Conservation (phyloP, 1,284 basidiomycete species). For the Ustilago trichophora region DNA sequence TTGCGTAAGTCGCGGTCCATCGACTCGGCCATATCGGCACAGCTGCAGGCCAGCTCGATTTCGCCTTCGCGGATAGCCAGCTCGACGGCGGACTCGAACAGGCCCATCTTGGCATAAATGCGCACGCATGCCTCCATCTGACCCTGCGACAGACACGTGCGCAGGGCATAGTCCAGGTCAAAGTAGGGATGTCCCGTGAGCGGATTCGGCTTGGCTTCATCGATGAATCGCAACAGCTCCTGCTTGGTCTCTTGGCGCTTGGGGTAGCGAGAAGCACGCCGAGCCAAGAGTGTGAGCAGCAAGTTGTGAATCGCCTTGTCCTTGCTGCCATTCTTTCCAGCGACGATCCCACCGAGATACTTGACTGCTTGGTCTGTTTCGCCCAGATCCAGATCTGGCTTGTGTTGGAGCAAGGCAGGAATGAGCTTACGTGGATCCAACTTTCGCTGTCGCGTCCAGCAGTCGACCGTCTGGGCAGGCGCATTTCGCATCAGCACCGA, state of each 20-base stretch:
- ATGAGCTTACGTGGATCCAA: conserved; percentile 86
- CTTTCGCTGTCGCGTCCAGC: conserved; percentile 83
- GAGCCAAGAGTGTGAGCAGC: conserved; percentile 85
- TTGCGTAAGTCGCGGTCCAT: conserved; percentile 73
- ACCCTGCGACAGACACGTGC: conserved; percentile 79
- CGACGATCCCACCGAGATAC: conserved; percentile 80
- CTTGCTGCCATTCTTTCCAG: conserved; percentile 81
- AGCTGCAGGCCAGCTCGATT: conserved; percentile 69
- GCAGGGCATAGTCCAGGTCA: conserved; percentile 94
- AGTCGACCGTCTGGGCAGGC: conserved; percentile 87
- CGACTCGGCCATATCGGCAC: conserved; percentile 54
- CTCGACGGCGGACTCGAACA: conserved; percentile 96
- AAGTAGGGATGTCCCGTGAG: conserved; percentile 88
- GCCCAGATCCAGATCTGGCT: conserved; percentile 67
- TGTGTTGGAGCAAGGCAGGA: conserved; percentile 85
- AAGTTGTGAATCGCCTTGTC: conserved; percentile 93
- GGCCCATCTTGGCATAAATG: conserved; percentile 96
- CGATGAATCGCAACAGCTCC: conserved; percentile 84
- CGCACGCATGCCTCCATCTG: conserved; percentile 90
- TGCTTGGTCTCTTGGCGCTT: conserved; percentile 72
- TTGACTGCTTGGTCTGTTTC: conserved; percentile 81
- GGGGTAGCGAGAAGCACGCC: conserved; percentile 24
- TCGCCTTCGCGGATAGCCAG: conserved; percentile 74
- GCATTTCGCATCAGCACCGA: conserved; percentile 85
- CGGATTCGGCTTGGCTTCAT: conserved; percentile 80